These are phyloP conservation scores for Argentina anserina DNA, from an alignment of 306 rosid species.

Conservation along the genomic window DNA sequence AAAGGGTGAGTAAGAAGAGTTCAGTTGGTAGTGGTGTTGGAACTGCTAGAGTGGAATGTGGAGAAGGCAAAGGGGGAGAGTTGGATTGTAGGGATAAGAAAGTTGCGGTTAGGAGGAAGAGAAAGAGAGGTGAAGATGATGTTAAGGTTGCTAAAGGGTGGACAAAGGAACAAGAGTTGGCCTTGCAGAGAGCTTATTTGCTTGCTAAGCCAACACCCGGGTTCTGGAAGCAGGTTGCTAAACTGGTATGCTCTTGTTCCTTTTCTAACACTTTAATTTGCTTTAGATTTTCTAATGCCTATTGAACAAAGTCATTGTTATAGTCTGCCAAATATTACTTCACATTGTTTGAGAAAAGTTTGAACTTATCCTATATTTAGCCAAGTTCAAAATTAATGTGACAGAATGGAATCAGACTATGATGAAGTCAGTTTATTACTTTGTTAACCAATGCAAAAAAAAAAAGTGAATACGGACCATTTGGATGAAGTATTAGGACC, in stretches of 20 bases:
- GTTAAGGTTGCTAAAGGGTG: conserved; percentile 41
- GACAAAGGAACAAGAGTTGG: conserved; percentile 73
- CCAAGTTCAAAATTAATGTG: background rate
- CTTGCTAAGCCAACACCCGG: conserved; percentile 67
- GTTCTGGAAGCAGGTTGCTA: conserved; percentile 90
- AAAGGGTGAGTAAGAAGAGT: conserved; percentile 4
- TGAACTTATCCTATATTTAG: background rate
- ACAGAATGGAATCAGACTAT: background rate
- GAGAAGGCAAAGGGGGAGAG: conserved; percentile 8
- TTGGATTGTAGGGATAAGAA: conserved; percentile 6
- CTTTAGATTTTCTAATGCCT: background rate
- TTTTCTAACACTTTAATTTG: background rate
- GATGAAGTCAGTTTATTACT: background rate
- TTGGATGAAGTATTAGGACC: background rate
- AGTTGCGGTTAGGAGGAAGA: conserved; percentile 17
- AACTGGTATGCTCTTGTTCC: conserved; percentile 45
- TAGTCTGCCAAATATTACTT: background rate
- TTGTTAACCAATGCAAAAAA: background rate
- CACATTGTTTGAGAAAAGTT: background rate
- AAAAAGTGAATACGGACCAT: background rate
- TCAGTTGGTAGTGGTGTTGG: conserved; percentile 11
- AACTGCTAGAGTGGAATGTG: conserved; percentile 5
- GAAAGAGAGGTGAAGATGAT: conserved; percentile 40
- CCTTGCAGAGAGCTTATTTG: conserved; percentile 60
- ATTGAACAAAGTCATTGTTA: background rate